Evolutionary conservation across 257 asterid species (phyloP), one percentile per base, ranked within the genome.

Genomic region (Eustoma russellianum): DNA sequence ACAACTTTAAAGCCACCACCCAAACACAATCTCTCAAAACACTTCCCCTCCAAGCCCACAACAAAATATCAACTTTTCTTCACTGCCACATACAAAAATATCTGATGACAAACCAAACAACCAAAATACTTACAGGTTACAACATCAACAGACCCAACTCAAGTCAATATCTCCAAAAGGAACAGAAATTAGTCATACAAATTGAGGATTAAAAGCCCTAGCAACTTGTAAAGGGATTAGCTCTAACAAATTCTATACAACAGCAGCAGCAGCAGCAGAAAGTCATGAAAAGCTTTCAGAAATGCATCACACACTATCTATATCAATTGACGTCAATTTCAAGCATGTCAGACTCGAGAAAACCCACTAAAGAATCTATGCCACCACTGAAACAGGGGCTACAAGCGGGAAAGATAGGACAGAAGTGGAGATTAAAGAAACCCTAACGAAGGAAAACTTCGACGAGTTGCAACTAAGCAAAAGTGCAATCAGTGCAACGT

Each of bases 1-100:
- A 64, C 66, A 17, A 66, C 68, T 70, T 65, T 46, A 35, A 60
- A 34, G 17, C 41, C 64, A 57, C 67, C 70, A 33, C 50, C 67
- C 48, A 52, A 57, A 11, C 54, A 56, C 63, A 46, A 35, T 11
- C 28, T 28, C 43, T 52, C 33, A 41, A 30, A 30, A 52, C 46
- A 4, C 40, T 55, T 52, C n/a, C 49, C 38, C 9, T 46, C 6
- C 48, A 44, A 58, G 30, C 50, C 13, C 52, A 8, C 18, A 60
- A 49, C 59, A 13, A 38, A 61, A 54, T 48, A 11, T 59, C 62
- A 63, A 41, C 19, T 61, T 54, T 50, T 57, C 53, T 61, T 48
- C 6, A 56, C 19, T 52, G 43, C 59, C 17, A 6, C 44, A 46
- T 52, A 46, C 46, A 15, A 41, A 55, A 14, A 46, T 45, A 45